These are phyloP conservation scores for Panicum virgatum DNA, from an alignment of 202 grass and related monocot genomes.

Conservation along the genomic window DNA sequence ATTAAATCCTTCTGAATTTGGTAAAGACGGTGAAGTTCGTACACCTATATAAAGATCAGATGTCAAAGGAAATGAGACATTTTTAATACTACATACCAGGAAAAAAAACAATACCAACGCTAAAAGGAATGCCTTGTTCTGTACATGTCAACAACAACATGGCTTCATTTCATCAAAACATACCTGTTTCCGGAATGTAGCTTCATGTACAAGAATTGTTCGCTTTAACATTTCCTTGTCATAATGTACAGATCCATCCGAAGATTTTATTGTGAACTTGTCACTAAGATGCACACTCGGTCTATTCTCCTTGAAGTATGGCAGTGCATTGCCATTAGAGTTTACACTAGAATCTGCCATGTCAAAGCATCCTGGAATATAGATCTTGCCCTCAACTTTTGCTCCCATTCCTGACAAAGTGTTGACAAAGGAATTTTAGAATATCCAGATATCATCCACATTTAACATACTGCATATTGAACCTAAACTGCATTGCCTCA, in stretches of 20 bases:
- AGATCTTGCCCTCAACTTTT: slow-evolving; percentile 55
- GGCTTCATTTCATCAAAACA: slow-evolving; percentile 25
- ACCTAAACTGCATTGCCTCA: background rate
- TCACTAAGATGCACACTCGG: slow-evolving; percentile 37
- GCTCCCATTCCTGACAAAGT: slow-evolving; percentile 61
- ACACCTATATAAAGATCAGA: slow-evolving; percentile 51
- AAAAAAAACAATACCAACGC: slow-evolving; percentile 24
- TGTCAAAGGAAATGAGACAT: slow-evolving; percentile 35
- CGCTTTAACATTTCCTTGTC: slow-evolving; percentile 69
- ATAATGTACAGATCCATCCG: slow-evolving; percentile 50
- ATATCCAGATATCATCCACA: slow-evolving; percentile 17
- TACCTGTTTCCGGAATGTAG: slow-evolving; percentile 85
- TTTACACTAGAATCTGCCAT: slow-evolving; percentile 65
- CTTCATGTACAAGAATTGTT: slow-evolving; percentile 83
- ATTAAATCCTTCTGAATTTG: slow-evolving; percentile 81
- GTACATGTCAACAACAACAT: slow-evolving; percentile 5
- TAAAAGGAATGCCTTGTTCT: background rate
- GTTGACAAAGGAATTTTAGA: slow-evolving; percentile 20
- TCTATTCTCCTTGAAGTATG: slow-evolving; percentile 53
- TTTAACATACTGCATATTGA: background rate
- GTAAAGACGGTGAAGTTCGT: slow-evolving; percentile 82
- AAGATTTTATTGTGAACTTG: slow-evolving; percentile 41
- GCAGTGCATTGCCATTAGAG: slow-evolving; percentile 44
- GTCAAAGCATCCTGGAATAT: slow-evolving; percentile 58
- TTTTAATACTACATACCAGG: background rate